A percentile compares a stretch with the other conserved stretches of the same genome.
These are phyloP conservation scores for Tulasnella sp. DNA, from an alignment of 768 basidiomycete species.

Conservation along the genomic window DNA sequence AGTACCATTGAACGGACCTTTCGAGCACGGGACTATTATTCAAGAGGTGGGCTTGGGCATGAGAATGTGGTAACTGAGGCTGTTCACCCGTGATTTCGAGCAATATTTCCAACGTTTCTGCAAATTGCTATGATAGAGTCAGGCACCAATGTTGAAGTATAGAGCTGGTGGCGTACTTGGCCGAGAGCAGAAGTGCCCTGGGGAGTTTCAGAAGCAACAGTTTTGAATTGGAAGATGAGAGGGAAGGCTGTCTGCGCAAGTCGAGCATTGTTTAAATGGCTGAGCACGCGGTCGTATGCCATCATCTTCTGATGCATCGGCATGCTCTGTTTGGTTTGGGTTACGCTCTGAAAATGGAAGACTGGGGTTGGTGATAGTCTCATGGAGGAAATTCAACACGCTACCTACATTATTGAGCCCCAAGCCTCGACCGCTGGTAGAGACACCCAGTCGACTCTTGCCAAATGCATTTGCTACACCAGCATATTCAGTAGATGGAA, in stretches of 20 bases:
- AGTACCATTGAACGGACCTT: slow-evolving; percentile 24
- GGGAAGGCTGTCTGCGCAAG: slow-evolving; percentile 66
- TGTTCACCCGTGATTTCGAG: slow-evolving; percentile 71
- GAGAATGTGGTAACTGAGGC: slow-evolving; percentile 66
- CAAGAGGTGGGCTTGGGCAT: slow-evolving; percentile 72
- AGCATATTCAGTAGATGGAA: slow-evolving; percentile 45
- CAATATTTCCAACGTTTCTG: slow-evolving; percentile 52
- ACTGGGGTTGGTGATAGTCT: neutral
- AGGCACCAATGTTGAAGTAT: neutral
- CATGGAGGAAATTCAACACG: neutral
- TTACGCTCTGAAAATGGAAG: neutral
- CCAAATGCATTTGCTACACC: slow-evolving; percentile 24
- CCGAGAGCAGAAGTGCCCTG: neutral
- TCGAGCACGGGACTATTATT: slow-evolving; percentile 36
- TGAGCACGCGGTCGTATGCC: slow-evolving; percentile 80
- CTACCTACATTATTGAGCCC: neutral
- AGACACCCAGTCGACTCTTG: neutral
- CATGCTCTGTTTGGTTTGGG: slow-evolving; percentile 21
- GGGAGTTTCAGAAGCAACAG: slow-evolving; percentile 42
- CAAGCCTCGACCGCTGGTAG: neutral
- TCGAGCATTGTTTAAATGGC: slow-evolving; percentile 67
- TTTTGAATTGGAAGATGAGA: slow-evolving; percentile 60
- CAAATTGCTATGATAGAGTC: slow-evolving; percentile 4
- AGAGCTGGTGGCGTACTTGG: neutral
- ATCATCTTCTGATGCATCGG: slow-evolving; percentile 83